phyloP scores from a whole-genome alignment of 495 filamentous ascomycete genomes.

The Pyrenula massariospora region DNA sequence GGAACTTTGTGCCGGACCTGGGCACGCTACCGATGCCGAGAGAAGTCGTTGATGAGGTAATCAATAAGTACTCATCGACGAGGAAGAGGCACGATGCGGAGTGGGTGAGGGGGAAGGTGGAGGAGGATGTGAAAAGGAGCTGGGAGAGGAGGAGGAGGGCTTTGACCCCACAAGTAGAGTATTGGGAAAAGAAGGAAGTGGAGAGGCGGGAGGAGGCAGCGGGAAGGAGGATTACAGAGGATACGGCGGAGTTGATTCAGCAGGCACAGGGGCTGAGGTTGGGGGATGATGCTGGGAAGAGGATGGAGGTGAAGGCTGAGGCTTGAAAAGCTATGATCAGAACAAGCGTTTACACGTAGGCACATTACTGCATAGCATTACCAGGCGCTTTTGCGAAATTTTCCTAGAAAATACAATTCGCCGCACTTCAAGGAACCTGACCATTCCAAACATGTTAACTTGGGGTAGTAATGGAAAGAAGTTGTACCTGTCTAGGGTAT shows the following conservation, averaged over 20 bases:
- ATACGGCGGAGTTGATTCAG: background rate
- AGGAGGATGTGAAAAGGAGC: conserved; percentile 46
- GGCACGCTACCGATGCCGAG: conserved; percentile 67
- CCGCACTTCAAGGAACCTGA: too few relatives aligned
- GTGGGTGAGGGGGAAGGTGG: conserved; percentile 38
- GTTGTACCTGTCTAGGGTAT: too few relatives aligned
- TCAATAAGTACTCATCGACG: conserved; percentile 76
- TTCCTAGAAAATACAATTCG: too few relatives aligned
- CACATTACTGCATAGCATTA: too few relatives aligned
- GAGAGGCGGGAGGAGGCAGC: background rate
- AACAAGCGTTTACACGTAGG: too few relatives aligned
- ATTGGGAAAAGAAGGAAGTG: background rate
- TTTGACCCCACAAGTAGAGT: conserved; percentile 27
- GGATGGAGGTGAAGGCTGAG: background rate
- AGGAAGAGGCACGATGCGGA: conserved; percentile 65
- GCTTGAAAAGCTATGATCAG: too few relatives aligned
- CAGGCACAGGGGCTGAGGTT: background rate
- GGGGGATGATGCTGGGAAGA: background rate
- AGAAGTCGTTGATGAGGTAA: conserved; percentile 72
- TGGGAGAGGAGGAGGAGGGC: conserved; percentile 37
- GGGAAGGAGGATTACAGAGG: background rate
- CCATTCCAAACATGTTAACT: too few relatives aligned
- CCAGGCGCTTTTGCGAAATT: too few relatives aligned
- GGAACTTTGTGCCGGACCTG: conserved; percentile 70
- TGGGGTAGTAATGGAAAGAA: too few relatives aligned